Percentiles rank a stretch among this genome's conserved stretches.
Evolutionary conservation across 345 rosid genomes (phyloP).

Genomic region (Brassica juncea): DNA sequence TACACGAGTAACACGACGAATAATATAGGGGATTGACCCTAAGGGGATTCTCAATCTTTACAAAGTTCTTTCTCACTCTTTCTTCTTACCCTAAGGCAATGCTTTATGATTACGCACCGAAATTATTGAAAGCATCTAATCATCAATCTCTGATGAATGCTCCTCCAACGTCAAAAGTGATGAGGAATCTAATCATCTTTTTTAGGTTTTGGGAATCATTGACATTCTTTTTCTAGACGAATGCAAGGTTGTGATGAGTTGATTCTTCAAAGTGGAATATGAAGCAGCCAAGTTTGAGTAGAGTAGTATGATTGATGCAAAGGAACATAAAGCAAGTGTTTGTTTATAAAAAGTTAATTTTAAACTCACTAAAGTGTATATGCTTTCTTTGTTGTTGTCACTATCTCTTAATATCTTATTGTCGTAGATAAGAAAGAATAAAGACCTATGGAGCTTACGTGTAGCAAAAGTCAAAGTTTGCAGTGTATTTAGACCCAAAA

Average conservation of each 20-base stretch:
- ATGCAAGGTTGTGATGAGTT: constrained; percentile 31
- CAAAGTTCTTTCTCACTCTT: constrained; percentile 73
- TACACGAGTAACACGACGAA: too few relatives aligned
- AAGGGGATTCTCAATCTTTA: constrained; percentile 84
- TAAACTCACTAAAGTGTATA: constrained; percentile 28
- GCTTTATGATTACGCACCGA: constrained; percentile 43
- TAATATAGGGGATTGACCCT: constrained; percentile 45
- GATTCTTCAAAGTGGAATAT: constrained; percentile 38
- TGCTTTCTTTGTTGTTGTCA: constrained; percentile 32
- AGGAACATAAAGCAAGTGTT: constrained; percentile 24
- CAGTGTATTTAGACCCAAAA: background rate
- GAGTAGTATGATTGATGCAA: constrained; percentile 32
- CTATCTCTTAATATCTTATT: constrained; percentile 5
- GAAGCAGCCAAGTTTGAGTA: constrained; percentile 33
- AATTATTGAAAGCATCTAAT: constrained; percentile 38
- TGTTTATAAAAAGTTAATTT: background rate
- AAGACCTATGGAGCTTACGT: background rate
- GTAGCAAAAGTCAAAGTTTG: background rate
- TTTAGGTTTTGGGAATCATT: constrained; percentile 34
- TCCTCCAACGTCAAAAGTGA: constrained; percentile 40
- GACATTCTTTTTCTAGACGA: constrained; percentile 32
- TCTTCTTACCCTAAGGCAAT: constrained; percentile 33
- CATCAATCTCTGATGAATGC: constrained; percentile 30
- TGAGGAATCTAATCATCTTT: constrained; percentile 32
- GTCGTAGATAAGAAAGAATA: constrained; percentile 1